Evolutionary conservation across 192 early-diverging fungal genomes (phyloP).

Genomic region (Umbelopsis vinacea): DNA sequence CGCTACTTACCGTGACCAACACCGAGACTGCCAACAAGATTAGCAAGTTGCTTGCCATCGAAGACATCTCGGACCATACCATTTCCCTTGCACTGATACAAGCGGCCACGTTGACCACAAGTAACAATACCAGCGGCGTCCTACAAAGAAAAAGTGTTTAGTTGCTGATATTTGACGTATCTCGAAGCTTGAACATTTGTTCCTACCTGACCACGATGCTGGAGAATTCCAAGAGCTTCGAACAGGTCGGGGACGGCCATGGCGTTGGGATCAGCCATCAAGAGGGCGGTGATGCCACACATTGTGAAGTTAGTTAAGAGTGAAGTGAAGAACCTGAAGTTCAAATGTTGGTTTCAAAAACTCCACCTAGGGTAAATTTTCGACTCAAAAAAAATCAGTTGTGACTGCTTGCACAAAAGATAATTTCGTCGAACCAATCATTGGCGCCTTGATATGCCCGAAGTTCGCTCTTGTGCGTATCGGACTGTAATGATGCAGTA

Average conservation of each 20-base stretch:
- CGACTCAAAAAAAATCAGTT: constrained; percentile 1
- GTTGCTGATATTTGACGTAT: neutral
- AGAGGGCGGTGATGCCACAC: constrained; percentile 88
- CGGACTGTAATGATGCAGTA: too few relatives aligned
- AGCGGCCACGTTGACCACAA: constrained; percentile 92
- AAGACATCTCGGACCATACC: constrained; percentile 99
- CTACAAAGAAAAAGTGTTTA: constrained; percentile 48
- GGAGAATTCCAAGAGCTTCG: constrained; percentile 92
- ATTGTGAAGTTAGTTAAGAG: constrained; percentile 47
- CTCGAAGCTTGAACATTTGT: neutral
- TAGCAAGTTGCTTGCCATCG: constrained; percentile 73
- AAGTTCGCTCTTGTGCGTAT: too few relatives aligned
- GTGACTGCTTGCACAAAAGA: neutral
- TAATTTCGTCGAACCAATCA: neutral
- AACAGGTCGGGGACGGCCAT: constrained; percentile 87
- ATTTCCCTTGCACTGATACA: constrained; percentile 99
- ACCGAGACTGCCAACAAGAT: constrained; percentile 87
- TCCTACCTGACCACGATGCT: constrained; percentile 97
- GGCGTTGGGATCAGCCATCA: constrained; percentile 77
- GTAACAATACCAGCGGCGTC: constrained; percentile 99
- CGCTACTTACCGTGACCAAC: constrained; percentile 89
- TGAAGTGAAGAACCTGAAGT: constrained; percentile 14
- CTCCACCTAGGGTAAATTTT: constrained; percentile 5
- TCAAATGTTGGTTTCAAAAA: neutral
- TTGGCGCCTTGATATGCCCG: neutral